These are phyloP conservation scores for Pythium brachiatum DNA, from an alignment of 352 stramenopile genomes.

Conservation along the genomic window DNA sequence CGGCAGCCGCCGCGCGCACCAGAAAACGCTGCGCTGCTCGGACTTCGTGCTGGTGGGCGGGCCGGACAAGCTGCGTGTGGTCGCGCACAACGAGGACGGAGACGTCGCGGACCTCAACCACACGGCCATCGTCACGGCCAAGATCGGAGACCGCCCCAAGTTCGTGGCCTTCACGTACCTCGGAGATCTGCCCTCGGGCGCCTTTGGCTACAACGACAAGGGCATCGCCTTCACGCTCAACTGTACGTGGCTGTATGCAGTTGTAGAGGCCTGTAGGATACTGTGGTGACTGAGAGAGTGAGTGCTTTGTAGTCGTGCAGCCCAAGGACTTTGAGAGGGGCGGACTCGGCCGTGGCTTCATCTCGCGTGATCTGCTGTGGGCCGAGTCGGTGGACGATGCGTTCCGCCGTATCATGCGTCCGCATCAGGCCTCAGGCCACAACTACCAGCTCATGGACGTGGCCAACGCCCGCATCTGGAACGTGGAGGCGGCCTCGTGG, in stretches of 20 bases:
- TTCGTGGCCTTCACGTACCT: constrained; percentile 79
- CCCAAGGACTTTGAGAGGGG: constrained; percentile 54
- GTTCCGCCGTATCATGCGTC: constrained; percentile 47
- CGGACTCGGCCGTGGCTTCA: constrained; percentile 62
- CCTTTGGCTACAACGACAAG: constrained; percentile 69
- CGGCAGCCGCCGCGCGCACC: constrained; percentile 13
- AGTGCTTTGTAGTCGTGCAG: constrained; percentile 51
- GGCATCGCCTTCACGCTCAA: constrained; percentile 77
- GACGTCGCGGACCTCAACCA: constrained; percentile 51
- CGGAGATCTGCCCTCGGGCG: constrained; percentile 63
- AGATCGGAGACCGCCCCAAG: constrained; percentile 44
- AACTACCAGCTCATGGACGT: constrained; percentile 83
- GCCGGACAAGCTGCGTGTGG: constrained; percentile 36
- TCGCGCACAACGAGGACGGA: constrained; percentile 76
- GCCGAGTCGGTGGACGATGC: constrained; percentile 45
- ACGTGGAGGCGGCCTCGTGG: constrained; percentile 67
- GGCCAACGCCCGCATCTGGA: constrained; percentile 40
- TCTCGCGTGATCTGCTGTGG: constrained; percentile 58
- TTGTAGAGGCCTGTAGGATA: background rate
- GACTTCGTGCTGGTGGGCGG: constrained; percentile 59
- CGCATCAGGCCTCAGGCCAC: constrained; percentile 56
- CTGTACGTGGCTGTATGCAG: constrained; percentile 35
- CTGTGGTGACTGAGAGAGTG: background rate
- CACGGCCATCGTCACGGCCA: constrained; percentile 59
- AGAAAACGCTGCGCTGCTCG: constrained; percentile 55